A percentile compares a stretch with the other conserved stretches of the same genome.
Evolutionary conservation across 441 rosid genomes (phyloP).

Genomic region (Kokia cookei): DNA sequence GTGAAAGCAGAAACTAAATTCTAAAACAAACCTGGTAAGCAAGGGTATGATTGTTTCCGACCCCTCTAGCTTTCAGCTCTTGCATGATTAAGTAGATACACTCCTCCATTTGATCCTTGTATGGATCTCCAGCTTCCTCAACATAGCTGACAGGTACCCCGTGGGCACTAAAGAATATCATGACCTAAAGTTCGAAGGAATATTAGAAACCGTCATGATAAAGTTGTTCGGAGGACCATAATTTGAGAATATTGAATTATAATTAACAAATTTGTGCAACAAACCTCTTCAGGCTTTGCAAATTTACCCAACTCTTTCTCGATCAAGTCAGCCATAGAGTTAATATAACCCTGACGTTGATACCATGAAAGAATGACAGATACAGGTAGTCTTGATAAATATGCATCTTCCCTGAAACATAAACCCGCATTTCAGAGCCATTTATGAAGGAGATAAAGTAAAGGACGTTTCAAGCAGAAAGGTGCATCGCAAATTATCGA

Average conservation of each 20-base stretch:
- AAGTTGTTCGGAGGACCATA: background rate
- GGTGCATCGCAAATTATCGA: background rate
- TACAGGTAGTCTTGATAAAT: conserved; percentile 73
- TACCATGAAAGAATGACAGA: conserved; percentile 86
- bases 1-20: background rate
- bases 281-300: conserved; percentile 68
- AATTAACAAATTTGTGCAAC: background rate
- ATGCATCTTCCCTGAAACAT: conserved; percentile 59
- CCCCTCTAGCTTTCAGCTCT: conserved; percentile 76
- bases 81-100: conserved; percentile 82
- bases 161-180: conserved; percentile 95
- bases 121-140: conserved; percentile 89
- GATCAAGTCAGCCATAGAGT: conserved; percentile 88
- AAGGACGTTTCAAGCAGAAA: background rate
- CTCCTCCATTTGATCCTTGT: conserved; percentile 96
- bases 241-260: background rate
- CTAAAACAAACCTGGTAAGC: conserved; percentile 78
- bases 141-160: conserved; percentile 94
- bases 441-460: conserved; percentile 3
- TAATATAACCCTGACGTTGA: conserved; percentile 79
- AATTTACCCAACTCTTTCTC: conserved; percentile 64
- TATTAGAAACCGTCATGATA: background rate
- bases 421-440: conserved; percentile 9
- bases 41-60: conserved; percentile 54
- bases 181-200: conserved; percentile 41